Percentiles rank a stretch among this genome's conserved stretches.
phyloP scores from a whole-genome alignment of 352 stramenopile genomes.

The Halophytophthora polymorphica region DNA sequence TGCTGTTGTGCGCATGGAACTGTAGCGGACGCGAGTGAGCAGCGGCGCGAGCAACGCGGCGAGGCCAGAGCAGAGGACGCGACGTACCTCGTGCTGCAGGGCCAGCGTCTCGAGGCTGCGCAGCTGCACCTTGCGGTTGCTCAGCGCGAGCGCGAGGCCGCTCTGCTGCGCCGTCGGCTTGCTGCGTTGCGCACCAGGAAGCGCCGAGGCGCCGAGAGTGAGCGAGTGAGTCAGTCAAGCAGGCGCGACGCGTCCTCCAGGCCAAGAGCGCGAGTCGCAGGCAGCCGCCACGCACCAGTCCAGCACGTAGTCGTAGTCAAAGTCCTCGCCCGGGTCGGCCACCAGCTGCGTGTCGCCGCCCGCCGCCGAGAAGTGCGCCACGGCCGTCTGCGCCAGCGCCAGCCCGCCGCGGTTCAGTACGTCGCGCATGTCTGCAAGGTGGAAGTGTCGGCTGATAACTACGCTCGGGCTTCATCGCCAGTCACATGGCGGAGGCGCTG shows the following conservation, averaged over 20 bases:
- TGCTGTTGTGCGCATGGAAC: slow-evolving; percentile 74
- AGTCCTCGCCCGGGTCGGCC: slow-evolving; percentile 49
- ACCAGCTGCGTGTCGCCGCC: slow-evolving; percentile 25
- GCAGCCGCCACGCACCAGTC: slow-evolving; percentile 40
- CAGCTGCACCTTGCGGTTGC: slow-evolving; percentile 63
- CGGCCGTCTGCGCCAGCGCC: slow-evolving; percentile 56
- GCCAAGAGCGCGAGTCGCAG: background rate
- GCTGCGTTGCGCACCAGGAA: slow-evolving; percentile 14
- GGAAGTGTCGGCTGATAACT: too few relatives aligned
- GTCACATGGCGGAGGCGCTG: too few relatives aligned
- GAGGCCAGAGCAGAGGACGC: background rate
- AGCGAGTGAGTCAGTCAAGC: too few relatives aligned
- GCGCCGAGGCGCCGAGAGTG: background rate
- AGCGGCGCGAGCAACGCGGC: background rate
- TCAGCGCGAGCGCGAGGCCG: slow-evolving; percentile 63
- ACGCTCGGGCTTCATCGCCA: too few relatives aligned
- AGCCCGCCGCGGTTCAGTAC: slow-evolving; percentile 44
- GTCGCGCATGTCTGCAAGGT: slow-evolving; percentile 50
- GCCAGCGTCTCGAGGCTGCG: slow-evolving; percentile 64
- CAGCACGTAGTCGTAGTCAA: slow-evolving; percentile 87
- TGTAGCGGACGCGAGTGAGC: slow-evolving; percentile 10
- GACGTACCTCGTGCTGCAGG: slow-evolving; percentile 54
- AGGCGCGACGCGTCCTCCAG: background rate
- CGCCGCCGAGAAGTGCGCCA: slow-evolving; percentile 52
- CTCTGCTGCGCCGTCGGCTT: slow-evolving; percentile 60